Evolutionary conservation across 1,139 yeast genomes (phyloP), one percentile per base, ranked within the genome.

Genomic region (Zygoascus meyerae): DNA sequence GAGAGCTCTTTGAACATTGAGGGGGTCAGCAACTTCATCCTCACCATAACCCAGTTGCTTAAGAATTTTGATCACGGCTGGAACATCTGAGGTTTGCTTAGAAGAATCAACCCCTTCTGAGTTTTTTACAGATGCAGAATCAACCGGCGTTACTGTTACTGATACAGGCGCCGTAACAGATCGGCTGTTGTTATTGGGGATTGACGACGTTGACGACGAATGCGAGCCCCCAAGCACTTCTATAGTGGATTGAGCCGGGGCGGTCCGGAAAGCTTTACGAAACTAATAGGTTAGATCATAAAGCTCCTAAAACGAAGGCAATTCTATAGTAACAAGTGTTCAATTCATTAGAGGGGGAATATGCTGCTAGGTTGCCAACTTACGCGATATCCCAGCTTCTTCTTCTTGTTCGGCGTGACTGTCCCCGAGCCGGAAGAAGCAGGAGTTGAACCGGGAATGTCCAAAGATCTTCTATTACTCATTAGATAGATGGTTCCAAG

Each of bases 1-100:
- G 12, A 65, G 53, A 2, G 67, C 68, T 5, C 56, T 26, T 34
- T 43, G 43, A 40, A 49, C 43, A 39, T 52, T 47, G 16, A 38
- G 28, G 6, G 40, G 35, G 26, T 46, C 48, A 15, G 35, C 17
- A 26, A 46, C 28, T 10, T 35, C 45, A 12, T 46, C 48, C 21
- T 35, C 45, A 14, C 32, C 45, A 14, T 34, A 29, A 10, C 45
- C 45, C 21, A 36, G n/a, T 2, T 15, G 15, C 18, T 36, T 16
- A 12, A 42, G 34, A 10, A 12, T 17, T 10, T 15, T 21, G 6
- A 33, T n/a, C 8, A 38, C 42, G n/a, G 36, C 29, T 9, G 29
- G 32, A 14, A 39, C 10, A 5, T 40, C 35, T 18, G 32, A 14
- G 2, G 28, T 18, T 1, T 8, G 31, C 15, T 12, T 18, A 5